Conservation (phyloP, 2,329 filamentous ascomycete species). For the Rutstroemia sp. region DNA sequence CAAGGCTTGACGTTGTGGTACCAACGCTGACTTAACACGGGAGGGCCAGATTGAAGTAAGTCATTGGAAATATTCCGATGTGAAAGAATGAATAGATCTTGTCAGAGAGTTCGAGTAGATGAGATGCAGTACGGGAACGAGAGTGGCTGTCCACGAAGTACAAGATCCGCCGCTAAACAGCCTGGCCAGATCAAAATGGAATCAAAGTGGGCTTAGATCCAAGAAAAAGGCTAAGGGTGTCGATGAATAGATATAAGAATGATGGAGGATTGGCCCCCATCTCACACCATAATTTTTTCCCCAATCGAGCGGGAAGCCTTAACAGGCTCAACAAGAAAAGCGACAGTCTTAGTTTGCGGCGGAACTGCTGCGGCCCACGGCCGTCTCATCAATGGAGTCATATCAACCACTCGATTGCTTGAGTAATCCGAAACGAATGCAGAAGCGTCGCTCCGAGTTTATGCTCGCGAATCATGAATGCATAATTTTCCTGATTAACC, state of each 20-base stretch:
- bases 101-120: background rate
- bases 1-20: background rate
- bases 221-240: background rate
- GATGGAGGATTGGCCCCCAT: conserved; percentile 8
- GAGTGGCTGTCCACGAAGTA: background rate
- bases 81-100: background rate
- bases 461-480: conserved; percentile 2
- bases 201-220: background rate
- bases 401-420: conserved; percentile 1
- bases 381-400: background rate
- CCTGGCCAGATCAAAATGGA: background rate
- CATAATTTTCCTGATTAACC: background rate
- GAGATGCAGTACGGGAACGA: background rate
- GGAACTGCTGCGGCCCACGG: conserved; percentile 1
- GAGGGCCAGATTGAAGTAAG: background rate
- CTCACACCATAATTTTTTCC: background rate
- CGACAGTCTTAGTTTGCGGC: conserved; percentile 1
- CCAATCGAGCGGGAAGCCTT: conserved; percentile 3
- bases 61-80: background rate
- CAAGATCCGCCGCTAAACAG: background rate
- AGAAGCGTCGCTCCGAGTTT: background rate
- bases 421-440: background rate
- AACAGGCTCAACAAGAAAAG: background rate
- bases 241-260: conserved; percentile 4
- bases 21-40: background rate